A percentile compares a stretch with the other conserved stretches of the same genome.
Conservation (phyloP, 2,329 filamentous ascomycete genomes). For the Bertia moriformis region DNA sequence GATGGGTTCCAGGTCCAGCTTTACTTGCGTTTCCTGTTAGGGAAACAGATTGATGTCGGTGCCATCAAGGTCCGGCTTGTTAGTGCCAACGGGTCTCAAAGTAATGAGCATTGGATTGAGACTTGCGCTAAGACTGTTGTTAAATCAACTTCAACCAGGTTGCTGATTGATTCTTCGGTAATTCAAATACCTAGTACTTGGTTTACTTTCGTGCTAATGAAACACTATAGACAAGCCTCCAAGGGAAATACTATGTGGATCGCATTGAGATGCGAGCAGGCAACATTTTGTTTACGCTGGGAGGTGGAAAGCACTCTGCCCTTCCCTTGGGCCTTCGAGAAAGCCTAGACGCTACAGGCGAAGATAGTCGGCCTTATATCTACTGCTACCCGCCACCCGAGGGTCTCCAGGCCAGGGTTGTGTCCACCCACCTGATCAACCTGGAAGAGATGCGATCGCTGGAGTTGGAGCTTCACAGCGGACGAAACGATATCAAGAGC, state of each 20-base stretch:
- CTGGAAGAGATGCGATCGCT: not conserved
- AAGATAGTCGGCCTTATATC: not conserved
- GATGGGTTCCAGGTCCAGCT: conserved; percentile 1
- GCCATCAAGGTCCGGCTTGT: not conserved
- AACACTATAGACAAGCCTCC: not conserved
- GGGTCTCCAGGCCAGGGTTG: not conserved
- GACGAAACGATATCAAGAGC: not conserved
- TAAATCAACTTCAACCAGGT: not conserved
- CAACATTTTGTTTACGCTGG: not conserved
- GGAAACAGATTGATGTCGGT: not conserved
- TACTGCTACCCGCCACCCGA: not conserved
- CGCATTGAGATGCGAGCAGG: not conserved
- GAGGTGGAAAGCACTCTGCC: not conserved
- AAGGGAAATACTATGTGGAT: conserved; percentile 1
- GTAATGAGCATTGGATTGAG: not conserved
- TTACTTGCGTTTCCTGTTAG: not conserved
- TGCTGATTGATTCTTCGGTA: conserved; percentile 1
- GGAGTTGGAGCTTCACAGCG: not conserved
- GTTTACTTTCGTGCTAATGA: not conserved
- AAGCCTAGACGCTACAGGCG: not conserved
- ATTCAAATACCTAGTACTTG: not conserved
- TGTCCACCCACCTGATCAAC: not conserved
- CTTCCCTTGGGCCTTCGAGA: not conserved
- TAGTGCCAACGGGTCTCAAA: not conserved
- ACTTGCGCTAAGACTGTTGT: not conserved